A percentile compares a stretch with the other conserved stretches of the same genome.
phyloP scores from a whole-genome alignment of 768 basidiomycete species.

The Gyrodon lividus region DNA sequence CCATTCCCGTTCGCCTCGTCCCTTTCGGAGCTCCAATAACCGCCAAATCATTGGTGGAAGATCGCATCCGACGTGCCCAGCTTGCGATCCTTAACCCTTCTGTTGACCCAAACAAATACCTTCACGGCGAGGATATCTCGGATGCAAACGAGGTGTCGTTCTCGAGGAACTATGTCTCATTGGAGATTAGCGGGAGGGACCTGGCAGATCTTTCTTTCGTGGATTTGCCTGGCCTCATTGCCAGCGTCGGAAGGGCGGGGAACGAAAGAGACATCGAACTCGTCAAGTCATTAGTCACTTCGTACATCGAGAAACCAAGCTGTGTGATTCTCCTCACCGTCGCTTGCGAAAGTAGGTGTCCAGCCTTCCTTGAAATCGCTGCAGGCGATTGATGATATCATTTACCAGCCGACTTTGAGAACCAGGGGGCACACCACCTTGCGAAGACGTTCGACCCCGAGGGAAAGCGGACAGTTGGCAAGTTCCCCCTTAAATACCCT shows the following conservation, averaged over 20 bases:
- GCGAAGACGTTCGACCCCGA: conserved; percentile 54
- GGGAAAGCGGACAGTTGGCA: conserved; percentile 65
- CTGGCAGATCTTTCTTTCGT: conserved; percentile 60
- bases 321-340: conserved; percentile 65
- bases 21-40: conserved; percentile 46
- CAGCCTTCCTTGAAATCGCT: too few relatives aligned
- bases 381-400: too few relatives aligned
- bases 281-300: conserved; percentile 50
- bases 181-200: conserved; percentile 53
- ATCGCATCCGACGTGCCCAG: conserved; percentile 60
- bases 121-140: neutral
- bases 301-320: conserved; percentile 57
- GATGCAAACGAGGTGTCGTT: conserved; percentile 31
- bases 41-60: conserved; percentile 53
- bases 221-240: conserved; percentile 60
- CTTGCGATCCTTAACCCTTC: conserved; percentile 58
- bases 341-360: too few relatives aligned
- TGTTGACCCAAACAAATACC: neutral
- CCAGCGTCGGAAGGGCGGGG: conserved; percentile 44
- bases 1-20: conserved; percentile 36
- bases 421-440: conserved; percentile 62
- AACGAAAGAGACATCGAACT: conserved; percentile 53
- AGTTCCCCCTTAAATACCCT: conserved; percentile 4
- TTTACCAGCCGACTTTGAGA: conserved; percentile 64
- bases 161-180: conserved; percentile 49